Conservation (phyloP, 495 filamentous ascomycete species). For the Annulohypoxylon bovei region DNA sequence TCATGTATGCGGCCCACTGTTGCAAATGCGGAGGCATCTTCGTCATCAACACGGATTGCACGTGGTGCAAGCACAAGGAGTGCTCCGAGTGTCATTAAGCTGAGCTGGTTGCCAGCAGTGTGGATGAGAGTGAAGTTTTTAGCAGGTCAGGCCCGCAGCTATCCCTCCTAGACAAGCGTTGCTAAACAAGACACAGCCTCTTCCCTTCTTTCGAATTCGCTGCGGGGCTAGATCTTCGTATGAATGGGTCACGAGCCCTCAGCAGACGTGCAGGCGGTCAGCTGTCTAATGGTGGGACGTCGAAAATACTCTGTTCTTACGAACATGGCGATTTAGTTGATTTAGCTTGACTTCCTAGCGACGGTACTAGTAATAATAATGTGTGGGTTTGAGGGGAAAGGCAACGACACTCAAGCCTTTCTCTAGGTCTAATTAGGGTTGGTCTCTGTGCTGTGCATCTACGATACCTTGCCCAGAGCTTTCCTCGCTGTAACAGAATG, state of each 20-base stretch:
- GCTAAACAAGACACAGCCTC: conserved; percentile 16
- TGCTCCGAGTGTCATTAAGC: conserved; percentile 55
- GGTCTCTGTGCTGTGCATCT: conserved; percentile 7
- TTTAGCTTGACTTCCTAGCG: conserved; percentile 16
- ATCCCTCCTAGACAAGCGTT: neutral
- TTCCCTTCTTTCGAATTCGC: conserved; percentile 3
- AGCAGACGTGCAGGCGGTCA: neutral
- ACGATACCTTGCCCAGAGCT: neutral
- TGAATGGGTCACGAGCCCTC: conserved; percentile 6
- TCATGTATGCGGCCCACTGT: conserved; percentile 57
- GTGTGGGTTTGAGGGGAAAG: neutral
- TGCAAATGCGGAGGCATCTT: conserved; percentile 59
- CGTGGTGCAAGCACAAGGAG: conserved; percentile 55
- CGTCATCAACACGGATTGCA: conserved; percentile 58
- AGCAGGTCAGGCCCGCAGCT: neutral
- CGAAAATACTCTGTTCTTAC: conserved; percentile 9
- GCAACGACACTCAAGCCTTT: conserved; percentile 17
- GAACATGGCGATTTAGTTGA: conserved; percentile 13
- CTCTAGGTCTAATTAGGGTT: conserved; percentile 8
- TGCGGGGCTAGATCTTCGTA: conserved; percentile 5
- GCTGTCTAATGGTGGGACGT: conserved; percentile 7
- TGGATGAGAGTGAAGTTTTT: neutral
- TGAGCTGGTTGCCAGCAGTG: neutral
- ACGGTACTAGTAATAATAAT: conserved; percentile 14
- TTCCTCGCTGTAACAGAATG: neutral